Evolutionary conservation across 495 filamentous ascomycete genomes (phyloP), one percentile per base, ranked within the genome.

Genomic region (Chaetomium tenue): DNA sequence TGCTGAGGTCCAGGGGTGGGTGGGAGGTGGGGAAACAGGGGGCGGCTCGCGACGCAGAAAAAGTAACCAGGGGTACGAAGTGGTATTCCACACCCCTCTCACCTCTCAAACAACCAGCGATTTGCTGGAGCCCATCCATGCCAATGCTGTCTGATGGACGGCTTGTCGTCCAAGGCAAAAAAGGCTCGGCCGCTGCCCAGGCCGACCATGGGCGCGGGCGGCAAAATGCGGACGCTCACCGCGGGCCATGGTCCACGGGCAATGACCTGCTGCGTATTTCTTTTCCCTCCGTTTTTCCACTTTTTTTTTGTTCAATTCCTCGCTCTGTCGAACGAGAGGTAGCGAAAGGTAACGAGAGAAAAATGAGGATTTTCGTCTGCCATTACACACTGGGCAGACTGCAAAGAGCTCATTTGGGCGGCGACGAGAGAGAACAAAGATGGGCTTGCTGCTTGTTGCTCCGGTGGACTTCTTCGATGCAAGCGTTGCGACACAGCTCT

Each of bases 41-140:
- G 59, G 58, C 55, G 52, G 46, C 16, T 60, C 28, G 57, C 15
- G 48, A 60, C 44, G 33, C 54, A 60, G 25, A 60, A 55, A 63
- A 48, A 44, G 40, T 40, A 47, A 50, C 66, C 50, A 61, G 58
- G 66, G 58, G 30, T n/a, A n/a, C n/a, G n/a, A n/a, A n/a, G n/a
- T n/a, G n/a, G n/a, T 22, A 44, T 18, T 44, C 48, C 55, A 37
- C 33, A 33, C 51, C 50, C 16, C 23, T 22, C 37, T 53, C 44
- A 18, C 40, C 13, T 18, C 1, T 37, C 33, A 30, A 6, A 30
- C 6, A 30, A 30, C 28, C 40, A 44, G 40, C 16, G 13, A 44
- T 44, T 44, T 44, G 40, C 40, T 44, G 40, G 40, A n/a, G n/a
- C n/a, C n/a, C n/a, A n/a, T n/a, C 9, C 39, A 40, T 51, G 51